Base-by-base conservation (phyloP, 352 stramenopile species). In the Pythium angustatum region DNA sequence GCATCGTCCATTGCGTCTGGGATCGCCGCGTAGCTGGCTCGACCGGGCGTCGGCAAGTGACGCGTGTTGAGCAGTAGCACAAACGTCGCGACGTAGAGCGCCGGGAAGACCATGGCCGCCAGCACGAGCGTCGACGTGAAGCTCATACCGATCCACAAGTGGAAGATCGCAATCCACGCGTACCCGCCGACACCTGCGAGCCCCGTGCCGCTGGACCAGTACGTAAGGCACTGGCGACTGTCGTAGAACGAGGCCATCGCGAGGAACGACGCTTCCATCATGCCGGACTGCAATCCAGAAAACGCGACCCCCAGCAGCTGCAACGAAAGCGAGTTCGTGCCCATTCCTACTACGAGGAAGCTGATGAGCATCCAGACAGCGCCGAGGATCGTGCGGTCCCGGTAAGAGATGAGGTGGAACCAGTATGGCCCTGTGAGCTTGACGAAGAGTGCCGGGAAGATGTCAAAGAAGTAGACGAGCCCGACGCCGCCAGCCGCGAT, bases 341-440 rank as follows among this genome's bases (percentile, higher is more conserved):
- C 82, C 2, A 74, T 62, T 9, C 71, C 88, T 19, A 96, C 88
- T 8, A 94, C 75, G 28, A 85, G 22, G 68, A 95, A 94, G 74
- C 85, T 91, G 24, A 85, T 40, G 40, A 85, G 65, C 90, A 98
- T 98, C 50, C 83, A 87, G 10, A 85, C 36, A 17, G 83, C 82
- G 33, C 81, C 88, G 4, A 87, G 59, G 6, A 82, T 40, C 28
- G 97, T 89, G 53, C 95, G 86, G 26, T 73, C 64, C 26, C 85
- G 69, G 69, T 98, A 98, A 1, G 85, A 93, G 30, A 98, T 85
- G 52, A 86, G 71, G 50, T 98, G 85, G 76, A 98, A 98, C 95
- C 95, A 98, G 71, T 97, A 97, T 11, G 94, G 93, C 2, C 88
- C 90, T 38, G 87, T 89, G 34, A 96, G 64, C 64, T 98, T 98